Evolutionary conservation across 2,329 filamentous ascomycete genomes (phyloP).

Genomic region (Malbranchea cinnamomea): DNA sequence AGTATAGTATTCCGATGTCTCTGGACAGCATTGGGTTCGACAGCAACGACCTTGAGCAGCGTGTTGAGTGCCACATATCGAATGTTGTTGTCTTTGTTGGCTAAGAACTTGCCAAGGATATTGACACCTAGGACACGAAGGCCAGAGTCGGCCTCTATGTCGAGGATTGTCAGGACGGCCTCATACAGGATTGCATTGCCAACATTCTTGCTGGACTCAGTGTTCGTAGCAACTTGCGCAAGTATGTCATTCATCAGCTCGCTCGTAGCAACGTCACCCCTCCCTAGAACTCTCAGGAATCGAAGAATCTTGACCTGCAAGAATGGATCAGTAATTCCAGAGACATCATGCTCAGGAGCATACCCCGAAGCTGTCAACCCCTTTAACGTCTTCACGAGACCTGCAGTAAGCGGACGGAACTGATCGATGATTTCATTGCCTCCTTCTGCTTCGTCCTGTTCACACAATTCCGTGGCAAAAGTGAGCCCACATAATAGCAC

Average conservation of each 20-base stretch:
- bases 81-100: conserved; percentile 99
- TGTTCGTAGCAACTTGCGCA: conserved; percentile 94
- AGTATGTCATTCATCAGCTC: conserved; percentile 98
- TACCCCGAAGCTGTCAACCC: conserved; percentile 88
- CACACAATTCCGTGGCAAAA: conserved; percentile 78
- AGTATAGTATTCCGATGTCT: conserved; percentile 94
- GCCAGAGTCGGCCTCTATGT: conserved; percentile 94
- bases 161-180: conserved; percentile 87
- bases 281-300: conserved; percentile 68
- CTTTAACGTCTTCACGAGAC: conserved; percentile 80
- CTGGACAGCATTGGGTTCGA: conserved; percentile 95
- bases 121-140: conserved; percentile 91
- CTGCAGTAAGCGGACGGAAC: conserved; percentile 73
- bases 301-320: conserved; percentile 91
- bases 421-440: conserved; percentile 84
- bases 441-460: conserved; percentile 83
- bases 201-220: conserved; percentile 94
- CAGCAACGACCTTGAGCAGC: conserved; percentile 91
- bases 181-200: conserved; percentile 98
- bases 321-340: conserved; percentile 94
- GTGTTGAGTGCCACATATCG: conserved; percentile 96
- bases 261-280: conserved; percentile 73
- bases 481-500: conserved; percentile 88
- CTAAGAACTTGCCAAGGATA: conserved; percentile 92
- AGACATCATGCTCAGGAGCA: conserved; percentile 94